Base-by-base conservation (phyloP, 352 stramenopile genomes). In the Pythium periplocum region DNA sequence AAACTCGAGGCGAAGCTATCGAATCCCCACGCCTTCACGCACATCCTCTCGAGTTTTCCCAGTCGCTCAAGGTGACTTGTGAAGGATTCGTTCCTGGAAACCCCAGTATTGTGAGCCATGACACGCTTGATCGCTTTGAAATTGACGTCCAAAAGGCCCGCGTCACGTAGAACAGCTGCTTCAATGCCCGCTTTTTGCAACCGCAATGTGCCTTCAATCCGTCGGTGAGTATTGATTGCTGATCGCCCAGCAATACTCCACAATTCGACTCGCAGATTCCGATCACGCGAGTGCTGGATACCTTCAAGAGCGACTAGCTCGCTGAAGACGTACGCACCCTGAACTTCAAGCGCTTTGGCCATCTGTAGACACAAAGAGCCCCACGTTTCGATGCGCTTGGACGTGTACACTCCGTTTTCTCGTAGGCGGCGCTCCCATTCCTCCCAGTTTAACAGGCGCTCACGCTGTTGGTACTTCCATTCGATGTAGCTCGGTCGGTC, bases 21-120 rank as follows among this genome's bases (percentile, higher is more conserved):
- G 26, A 58, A 76, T 5, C 54, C 36, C 78, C 75, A 87, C 0
- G 78, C 75, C 26, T 81, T 82, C 8, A 86, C 42, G 26, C 73
- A 77, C 70, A 87, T 78, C 11, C 78, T 69, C 41, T 89, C 75
- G 4, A 89, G 71, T 48, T 87, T 89, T 11, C 66, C 46, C 0
- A 84, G 43, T 2, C 72, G 73, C 34, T 75, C 68, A 0, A 87
- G 60, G 8, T 65, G 71, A 10, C 35, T 56, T 6, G 46, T 41
- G 43, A 87, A 89, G 1, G 69, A 30, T 32, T 87, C 73, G 7
- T 50, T 39, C 10, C 60, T 73, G 0, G 70, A 72, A 2, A 71
- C 42, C n/a, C 51, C 58, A 9, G 69, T 46, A 32, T 72, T 69
- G 2, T 48, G 58, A 9, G 61, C 70, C 4, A 75, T 48, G 1